Evolutionary conservation across 164 flowering plant species (phyloP).

Genomic region (Liquidambar formosana): DNA sequence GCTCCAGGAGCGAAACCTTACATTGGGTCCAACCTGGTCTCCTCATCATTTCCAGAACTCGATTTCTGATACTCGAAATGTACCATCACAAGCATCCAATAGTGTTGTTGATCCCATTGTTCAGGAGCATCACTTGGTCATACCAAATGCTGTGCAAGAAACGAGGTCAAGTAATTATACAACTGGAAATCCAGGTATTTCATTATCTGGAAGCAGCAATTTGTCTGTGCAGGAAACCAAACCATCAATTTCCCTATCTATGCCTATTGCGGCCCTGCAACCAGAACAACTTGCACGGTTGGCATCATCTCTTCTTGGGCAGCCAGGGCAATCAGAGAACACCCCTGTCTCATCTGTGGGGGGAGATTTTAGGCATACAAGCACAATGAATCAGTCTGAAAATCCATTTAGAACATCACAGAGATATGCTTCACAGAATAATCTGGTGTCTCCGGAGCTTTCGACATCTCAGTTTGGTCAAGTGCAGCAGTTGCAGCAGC

Average conservation of each 20-base stretch:
- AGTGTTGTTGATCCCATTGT: slow-evolving; percentile 18
- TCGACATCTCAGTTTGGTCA: slow-evolving; percentile 40
- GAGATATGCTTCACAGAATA: slow-evolving; percentile 24
- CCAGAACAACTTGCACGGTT: slow-evolving; percentile 73
- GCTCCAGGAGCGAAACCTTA: slow-evolving; percentile 27
- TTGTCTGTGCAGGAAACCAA: slow-evolving; percentile 32
- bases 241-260: slow-evolving; percentile 28
- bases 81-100: slow-evolving; percentile 28
- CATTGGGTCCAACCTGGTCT: slow-evolving; percentile 41
- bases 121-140: slow-evolving; percentile 29
- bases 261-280: slow-evolving; percentile 36
- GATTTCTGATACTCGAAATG: slow-evolving; percentile 29
- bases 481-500: slow-evolving; percentile 35
- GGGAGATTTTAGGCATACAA: slow-evolving; percentile 33
- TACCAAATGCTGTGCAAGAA: slow-evolving; percentile 29
- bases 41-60: slow-evolving; percentile 37
- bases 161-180: slow-evolving; percentile 29
- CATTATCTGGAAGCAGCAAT: slow-evolving; percentile 28
- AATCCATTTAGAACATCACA: slow-evolving; percentile 21
- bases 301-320: slow-evolving; percentile 70
- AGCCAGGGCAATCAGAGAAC: slow-evolving; percentile 41
- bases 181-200: slow-evolving; percentile 30
- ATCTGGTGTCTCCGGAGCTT: slow-evolving; percentile 30
- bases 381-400: slow-evolving; percentile 27
- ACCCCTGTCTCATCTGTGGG: slow-evolving; percentile 18